These are phyloP conservation scores for Medicago arabica DNA, from an alignment of 306 rosid genomes.

Conservation along the genomic window DNA sequence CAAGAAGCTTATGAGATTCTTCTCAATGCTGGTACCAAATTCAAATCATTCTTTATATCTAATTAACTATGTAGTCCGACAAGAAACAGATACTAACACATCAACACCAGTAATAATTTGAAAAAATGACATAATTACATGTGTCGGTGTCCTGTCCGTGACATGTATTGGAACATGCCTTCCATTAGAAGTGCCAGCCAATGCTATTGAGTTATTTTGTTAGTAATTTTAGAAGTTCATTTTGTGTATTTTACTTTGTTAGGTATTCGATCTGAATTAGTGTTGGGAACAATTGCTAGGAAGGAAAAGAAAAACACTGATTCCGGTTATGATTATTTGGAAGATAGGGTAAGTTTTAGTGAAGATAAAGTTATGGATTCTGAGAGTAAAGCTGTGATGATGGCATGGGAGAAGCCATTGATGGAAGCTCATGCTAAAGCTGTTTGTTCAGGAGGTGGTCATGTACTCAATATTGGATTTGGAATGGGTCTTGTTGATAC, in stretches of 20 bases:
- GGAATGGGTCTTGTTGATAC: slow-evolving; percentile 98
- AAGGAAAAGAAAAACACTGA: slow-evolving; percentile 49
- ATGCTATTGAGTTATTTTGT: too few relatives aligned
- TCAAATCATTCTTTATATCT: slow-evolving; percentile 8
- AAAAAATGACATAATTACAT: too few relatives aligned
- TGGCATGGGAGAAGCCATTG: slow-evolving; percentile 98
- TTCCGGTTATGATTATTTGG: slow-evolving; percentile 64
- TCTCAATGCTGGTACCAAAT: slow-evolving; percentile 68
- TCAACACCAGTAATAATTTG: too few relatives aligned
- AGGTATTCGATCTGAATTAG: slow-evolving; percentile 90
- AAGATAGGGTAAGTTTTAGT: slow-evolving; percentile 81
- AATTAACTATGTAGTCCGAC: not conserved
- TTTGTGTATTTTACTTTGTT: slow-evolving; percentile 1
- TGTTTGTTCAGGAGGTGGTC: slow-evolving; percentile 86
- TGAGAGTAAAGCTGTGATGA: slow-evolving; percentile 89
- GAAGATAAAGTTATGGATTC: slow-evolving; percentile 90
- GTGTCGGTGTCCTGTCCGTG: too few relatives aligned
- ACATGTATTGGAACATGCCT: too few relatives aligned
- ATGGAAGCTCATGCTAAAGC: slow-evolving; percentile 99
- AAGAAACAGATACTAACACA: too few relatives aligned
- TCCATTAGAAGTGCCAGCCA: too few relatives aligned
- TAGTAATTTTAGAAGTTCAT: not conserved
- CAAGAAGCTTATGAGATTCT: slow-evolving; percentile 69
- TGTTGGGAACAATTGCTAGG: slow-evolving; percentile 83
- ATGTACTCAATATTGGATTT: slow-evolving; percentile 78